Conservation (phyloP, 345 rosid species). For the Brassica carinata region DNA sequence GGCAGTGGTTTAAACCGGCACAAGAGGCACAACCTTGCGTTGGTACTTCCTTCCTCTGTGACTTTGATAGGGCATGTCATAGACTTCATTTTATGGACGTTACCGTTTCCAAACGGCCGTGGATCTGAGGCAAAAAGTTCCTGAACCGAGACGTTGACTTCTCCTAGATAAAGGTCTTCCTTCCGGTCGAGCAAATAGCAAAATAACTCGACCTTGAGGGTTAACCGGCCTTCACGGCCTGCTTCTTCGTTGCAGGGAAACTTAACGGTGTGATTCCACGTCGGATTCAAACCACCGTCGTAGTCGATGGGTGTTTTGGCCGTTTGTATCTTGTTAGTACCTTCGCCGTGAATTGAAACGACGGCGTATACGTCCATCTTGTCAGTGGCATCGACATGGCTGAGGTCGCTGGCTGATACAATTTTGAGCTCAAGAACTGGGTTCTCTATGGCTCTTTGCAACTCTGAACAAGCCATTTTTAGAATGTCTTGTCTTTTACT, state of each 20-base stretch:
- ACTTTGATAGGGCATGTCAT: constrained; percentile 51
- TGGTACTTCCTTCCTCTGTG: constrained; percentile 46
- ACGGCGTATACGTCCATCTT: constrained; percentile 77
- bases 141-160: constrained; percentile 66
- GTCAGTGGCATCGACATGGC: constrained; percentile 54
- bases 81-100: constrained; percentile 38
- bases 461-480: constrained; percentile 9
- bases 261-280: constrained; percentile 69
- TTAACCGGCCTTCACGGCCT: constrained; percentile 49
- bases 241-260: constrained; percentile 55
- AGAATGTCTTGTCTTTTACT: neutral
- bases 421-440: constrained; percentile 65
- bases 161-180: constrained; percentile 56
- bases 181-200: constrained; percentile 63
- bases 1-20: constrained; percentile 50
- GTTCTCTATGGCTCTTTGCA: constrained; percentile 44
- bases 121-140: constrained; percentile 55
- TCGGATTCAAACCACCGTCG: constrained; percentile 59
- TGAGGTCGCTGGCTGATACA: constrained; percentile 60
- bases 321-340: constrained; percentile 39
- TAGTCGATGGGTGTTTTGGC: constrained; percentile 53
- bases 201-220: constrained; percentile 53
- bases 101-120: constrained; percentile 25
- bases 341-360: constrained; percentile 58
- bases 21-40: constrained; percentile 61